A percentile compares a stretch with the other conserved stretches of the same genome.
phyloP scores from a whole-genome alignment of 2,329 filamentous ascomycete genomes.

The Colletotrichum spinosum region DNA sequence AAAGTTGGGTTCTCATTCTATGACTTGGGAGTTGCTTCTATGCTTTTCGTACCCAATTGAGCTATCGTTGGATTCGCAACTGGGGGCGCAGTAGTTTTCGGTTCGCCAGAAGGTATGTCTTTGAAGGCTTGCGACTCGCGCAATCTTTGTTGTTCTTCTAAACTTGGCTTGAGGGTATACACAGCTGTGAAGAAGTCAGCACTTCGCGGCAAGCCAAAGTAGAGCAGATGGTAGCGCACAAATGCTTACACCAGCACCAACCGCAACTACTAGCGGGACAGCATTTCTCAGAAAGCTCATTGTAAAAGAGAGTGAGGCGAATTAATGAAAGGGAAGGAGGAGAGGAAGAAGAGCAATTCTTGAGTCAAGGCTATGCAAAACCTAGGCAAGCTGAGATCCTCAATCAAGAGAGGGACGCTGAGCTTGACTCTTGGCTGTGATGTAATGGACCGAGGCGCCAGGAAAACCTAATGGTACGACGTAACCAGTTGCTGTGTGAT shows the following conservation, averaged over 20 bases:
- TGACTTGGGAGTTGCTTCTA: neutral
- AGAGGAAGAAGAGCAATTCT: no score
- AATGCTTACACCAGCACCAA: conserved; percentile 27
- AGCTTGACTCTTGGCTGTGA: no score
- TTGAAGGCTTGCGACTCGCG: conserved; percentile 6
- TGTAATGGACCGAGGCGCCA: neutral
- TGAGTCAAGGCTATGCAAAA: no score
- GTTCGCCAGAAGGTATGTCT: neutral
- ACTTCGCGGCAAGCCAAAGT: neutral
- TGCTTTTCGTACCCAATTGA: neutral
- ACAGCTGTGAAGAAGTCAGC: conserved; percentile 17
- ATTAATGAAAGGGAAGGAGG: neutral
- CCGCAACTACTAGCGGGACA: conserved; percentile 23
- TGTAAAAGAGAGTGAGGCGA: neutral
- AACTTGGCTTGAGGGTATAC: conserved; percentile 27
- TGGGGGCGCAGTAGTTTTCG: conserved; percentile 4
- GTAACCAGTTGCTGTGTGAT: neutral
- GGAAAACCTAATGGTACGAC: neutral
- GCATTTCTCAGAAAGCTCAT: conserved; percentile 31
- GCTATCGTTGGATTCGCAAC: conserved; percentile 7
- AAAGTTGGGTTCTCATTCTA: neutral
- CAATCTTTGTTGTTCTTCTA: conserved; percentile 29
- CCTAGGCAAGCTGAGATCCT: no score
- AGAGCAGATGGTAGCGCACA: conserved; percentile 9
- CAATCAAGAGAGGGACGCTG: no score